A percentile compares a stretch with the other conserved stretches of the same genome.
These are phyloP conservation scores for Lyophyllum semitale DNA, from an alignment of 768 basidiomycete species.

Conservation along the genomic window DNA sequence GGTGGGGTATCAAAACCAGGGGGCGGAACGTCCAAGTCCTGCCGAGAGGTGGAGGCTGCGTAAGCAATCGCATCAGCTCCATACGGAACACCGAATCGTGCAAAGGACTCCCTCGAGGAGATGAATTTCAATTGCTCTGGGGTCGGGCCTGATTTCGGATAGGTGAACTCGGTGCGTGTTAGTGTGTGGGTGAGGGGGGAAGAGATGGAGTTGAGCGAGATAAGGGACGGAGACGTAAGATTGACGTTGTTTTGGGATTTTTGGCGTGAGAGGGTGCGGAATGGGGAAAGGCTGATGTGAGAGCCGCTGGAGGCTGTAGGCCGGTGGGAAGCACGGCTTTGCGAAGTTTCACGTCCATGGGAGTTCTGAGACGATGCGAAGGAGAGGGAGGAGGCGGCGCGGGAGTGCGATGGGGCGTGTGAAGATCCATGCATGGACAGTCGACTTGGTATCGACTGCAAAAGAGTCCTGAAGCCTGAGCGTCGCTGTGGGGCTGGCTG, in stretches of 20 bases:
- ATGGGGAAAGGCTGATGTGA: conserved; percentile 41
- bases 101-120: conserved; percentile 64
- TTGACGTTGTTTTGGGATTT: conserved; percentile 42
- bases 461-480: conserved; percentile 51
- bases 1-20: conserved; percentile 51
- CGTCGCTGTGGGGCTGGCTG: conserved; percentile 28
- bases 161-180: conserved; percentile 69
- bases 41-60: conserved; percentile 50
- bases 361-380: conserved; percentile 21
- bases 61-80: conserved; percentile 73
- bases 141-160: conserved; percentile 63
- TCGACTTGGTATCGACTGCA: conserved; percentile 34
- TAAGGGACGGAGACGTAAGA: conserved; percentile 65
- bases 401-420: conserved; percentile 25
- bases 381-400: conserved; percentile 32
- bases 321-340: conserved; percentile 27
- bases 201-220: conserved; percentile 76
- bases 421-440: conserved; percentile 28
- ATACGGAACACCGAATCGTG: conserved; percentile 75
- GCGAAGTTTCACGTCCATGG: conserved; percentile 25
- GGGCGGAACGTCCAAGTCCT: conserved; percentile 45
- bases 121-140: conserved; percentile 69
- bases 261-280: conserved; percentile 53
- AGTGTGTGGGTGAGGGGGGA: conserved; percentile 75
- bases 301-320: conserved; percentile 33